phyloP scores from a whole-genome alignment of 768 basidiomycete species.

The Boletus insuetus region DNA sequence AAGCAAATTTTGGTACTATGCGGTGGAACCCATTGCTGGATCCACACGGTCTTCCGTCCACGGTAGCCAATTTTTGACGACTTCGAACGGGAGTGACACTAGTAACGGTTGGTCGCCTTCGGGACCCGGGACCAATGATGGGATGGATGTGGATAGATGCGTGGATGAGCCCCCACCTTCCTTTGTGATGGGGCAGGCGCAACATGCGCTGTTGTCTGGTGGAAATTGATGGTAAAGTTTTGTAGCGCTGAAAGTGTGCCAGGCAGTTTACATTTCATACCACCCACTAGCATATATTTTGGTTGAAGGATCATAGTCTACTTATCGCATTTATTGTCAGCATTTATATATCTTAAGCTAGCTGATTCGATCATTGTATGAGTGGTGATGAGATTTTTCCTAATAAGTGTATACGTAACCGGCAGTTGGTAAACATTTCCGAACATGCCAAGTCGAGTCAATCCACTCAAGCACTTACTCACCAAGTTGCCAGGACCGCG shows the following conservation, averaged over 20 bases:
- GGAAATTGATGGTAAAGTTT: constrained; percentile 8
- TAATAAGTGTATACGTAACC: constrained; percentile 1
- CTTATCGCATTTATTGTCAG: constrained; percentile 25
- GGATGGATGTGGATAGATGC: constrained; percentile 26
- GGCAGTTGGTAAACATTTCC: neutral
- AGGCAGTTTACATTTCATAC: constrained; percentile 25
- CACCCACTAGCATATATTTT: constrained; percentile 28
- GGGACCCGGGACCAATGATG: constrained; percentile 1
- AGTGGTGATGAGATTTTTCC: constrained; percentile 4
- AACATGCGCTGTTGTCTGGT: constrained; percentile 8
- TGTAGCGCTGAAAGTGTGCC: neutral
- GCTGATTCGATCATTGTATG: constrained; percentile 8
- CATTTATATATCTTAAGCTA: constrained; percentile 4
- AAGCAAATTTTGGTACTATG: constrained; percentile 88
- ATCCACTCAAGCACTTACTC: too few relatives aligned
- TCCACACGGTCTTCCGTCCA: constrained; percentile 15
- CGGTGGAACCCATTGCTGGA: constrained; percentile 65
- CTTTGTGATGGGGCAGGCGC: constrained; percentile 13
- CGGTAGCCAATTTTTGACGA: constrained; percentile 13
- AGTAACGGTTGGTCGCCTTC: constrained; percentile 6
- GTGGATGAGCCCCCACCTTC: constrained; percentile 16
- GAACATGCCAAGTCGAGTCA: too few relatives aligned
- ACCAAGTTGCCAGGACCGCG: neutral
- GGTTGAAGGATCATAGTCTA: constrained; percentile 30
- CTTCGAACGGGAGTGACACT: constrained; percentile 21